phyloP scores from a whole-genome alignment of 2,329 filamentous ascomycete species.

The Allantophomopsis lycopodina region DNA sequence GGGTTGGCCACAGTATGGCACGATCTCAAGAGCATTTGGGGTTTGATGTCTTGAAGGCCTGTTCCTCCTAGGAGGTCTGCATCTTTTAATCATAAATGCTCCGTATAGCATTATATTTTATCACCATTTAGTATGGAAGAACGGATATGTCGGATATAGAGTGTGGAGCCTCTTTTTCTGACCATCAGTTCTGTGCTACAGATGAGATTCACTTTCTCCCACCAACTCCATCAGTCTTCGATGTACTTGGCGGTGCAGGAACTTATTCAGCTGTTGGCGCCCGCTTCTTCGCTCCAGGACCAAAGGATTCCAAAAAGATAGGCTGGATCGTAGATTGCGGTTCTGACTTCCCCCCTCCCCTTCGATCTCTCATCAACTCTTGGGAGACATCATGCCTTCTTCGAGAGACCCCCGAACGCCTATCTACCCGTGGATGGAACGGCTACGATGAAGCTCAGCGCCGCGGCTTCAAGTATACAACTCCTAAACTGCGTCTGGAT shows the following conservation, averaged over 20 bases:
- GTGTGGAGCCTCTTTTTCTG: too few species aligned
- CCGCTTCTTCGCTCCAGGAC: conserved; percentile 65
- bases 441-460: conserved; percentile 63
- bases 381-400: conserved; percentile 69
- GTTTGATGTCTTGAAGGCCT: too few species aligned
- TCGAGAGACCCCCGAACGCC: conserved; percentile 47
- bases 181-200: conserved; percentile 19
- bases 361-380: conserved; percentile 48
- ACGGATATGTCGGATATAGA: too few species aligned
- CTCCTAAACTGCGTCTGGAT: conserved; percentile 71
- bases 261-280: conserved; percentile 80
- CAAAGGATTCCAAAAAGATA: conserved; percentile 45
- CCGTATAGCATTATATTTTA: too few species aligned
- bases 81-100: too few species aligned
- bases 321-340: conserved; percentile 90
- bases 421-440: conserved; percentile 89
- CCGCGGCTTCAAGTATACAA: conserved; percentile 73
- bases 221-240: conserved; percentile 50
- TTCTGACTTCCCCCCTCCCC: conserved; percentile 63
- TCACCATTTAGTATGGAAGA: too few species aligned
- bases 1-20: too few species aligned
- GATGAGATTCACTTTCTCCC: conserved; percentile 85
- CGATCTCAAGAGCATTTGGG: too few species aligned
- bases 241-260: conserved; percentile 81
- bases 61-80: too few species aligned